Evolutionary conservation across 345 rosid species (phyloP), one percentile per base, ranked within the genome.

Genomic region (Lagerstroemia speciosa): DNA sequence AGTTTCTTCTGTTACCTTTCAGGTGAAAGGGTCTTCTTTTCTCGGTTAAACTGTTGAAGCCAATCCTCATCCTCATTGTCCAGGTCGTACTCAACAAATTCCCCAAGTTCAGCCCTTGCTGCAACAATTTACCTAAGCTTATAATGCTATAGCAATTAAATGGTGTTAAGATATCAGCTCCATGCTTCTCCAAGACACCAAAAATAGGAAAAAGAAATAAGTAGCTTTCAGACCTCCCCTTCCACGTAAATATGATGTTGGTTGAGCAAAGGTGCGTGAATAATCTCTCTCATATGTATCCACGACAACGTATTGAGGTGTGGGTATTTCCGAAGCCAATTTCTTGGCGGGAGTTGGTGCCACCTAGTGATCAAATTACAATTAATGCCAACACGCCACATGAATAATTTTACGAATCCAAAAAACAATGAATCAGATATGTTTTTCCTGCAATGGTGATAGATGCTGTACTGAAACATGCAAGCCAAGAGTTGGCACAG

Each of bases 51-150:
- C 33, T 84, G 87, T 19, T 76, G 72, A 80, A 94, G 91, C 98
- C 99, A 94, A 72, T 88, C 97, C 77, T 91, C 99, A 78, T 94
- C 99, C 73, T 94, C 99, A 74, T 94, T 94, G 77, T 92, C 99
- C 67, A 94, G 77, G 84, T 94, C 98, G 76, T 92, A 94, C 83
- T 94, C 99, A 67, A 94, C 87, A 84, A 94, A 94, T 32, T 94
- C 98, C 52, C 97, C 99, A 79, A 94, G 81, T 85, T 92, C 99
- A 33, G 99, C 90, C 74, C 99, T 83, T 67, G 96, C 99, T 92
- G 79, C 83, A 80, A 71, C 77, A 24, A 66, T 65, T 70, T 52
- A 55, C 72, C 48, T 66, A 69, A 73, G 37, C 50, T 69, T 74
- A 48, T 71, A 70, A 62, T 37, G n/a, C 40, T 34, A 15, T 16